Base-by-base conservation (phyloP, 805 yeast species). In the Metschnikowia continentalis region DNA sequence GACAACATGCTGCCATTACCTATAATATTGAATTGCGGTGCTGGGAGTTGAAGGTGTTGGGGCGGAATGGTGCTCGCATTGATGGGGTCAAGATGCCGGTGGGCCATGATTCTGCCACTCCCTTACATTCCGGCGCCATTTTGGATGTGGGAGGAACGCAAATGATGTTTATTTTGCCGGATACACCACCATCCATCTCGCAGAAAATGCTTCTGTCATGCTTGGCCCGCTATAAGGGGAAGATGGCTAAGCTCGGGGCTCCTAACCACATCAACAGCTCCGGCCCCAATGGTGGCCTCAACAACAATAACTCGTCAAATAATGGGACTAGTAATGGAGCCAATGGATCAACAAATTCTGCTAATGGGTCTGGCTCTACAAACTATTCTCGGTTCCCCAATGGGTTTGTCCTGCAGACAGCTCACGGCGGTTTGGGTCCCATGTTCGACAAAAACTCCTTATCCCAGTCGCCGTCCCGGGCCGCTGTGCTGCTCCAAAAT, bases 161-260 rank as follows among this genome's bases (percentile, higher is more conserved):
- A 69, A 94, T 94, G 98, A 92, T 94, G 96, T 94, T 94, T 65
- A 94, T 94, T 36, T 74, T 94, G 57, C 99, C 99, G 1, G 97
- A 91, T 65, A 83, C 88, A 4, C 81, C 82, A 11, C 96, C 97
- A 2, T 71, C 69, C 33, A 76, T 91, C 6, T 79, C 87, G 54
- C 76, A 68, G 40, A 69, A 70, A 44, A 74, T 80, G 65, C 64
- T 77, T 49, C 58, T 64, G 40, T 64, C 68, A 46, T 68, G 79
- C 50, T 60, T 73, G 51, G 48, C 65, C 2, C 67, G 68, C 49
- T 71, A 67, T 52, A 63, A 63, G 53, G 62, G 54, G 49, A 63
- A 67, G 51, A 49, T 44, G 38, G 61, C 48, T 60, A 56, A 51
- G 23, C 19, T 39, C 42, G 26, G 22, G 26, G 50, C 51, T 30